These are phyloP conservation scores for Mycena filopes DNA, from an alignment of 768 basidiomycete genomes.

Conservation along the genomic window DNA sequence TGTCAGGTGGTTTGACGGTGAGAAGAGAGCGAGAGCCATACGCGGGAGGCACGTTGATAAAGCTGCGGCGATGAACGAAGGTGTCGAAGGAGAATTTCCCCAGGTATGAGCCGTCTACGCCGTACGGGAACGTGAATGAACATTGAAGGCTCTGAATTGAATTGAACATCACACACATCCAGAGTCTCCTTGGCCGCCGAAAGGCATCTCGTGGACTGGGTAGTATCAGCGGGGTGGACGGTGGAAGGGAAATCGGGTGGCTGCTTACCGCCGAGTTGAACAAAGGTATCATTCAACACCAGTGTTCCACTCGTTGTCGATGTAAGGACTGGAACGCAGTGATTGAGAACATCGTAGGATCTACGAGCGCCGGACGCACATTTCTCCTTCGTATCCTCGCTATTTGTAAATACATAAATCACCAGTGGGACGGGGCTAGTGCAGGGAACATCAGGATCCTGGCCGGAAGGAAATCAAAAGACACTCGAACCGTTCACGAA, in stretches of 20 bases:
- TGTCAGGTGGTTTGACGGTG: too few relatives aligned
- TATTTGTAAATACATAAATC: constrained; percentile 22
- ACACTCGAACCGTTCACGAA: constrained; percentile 6
- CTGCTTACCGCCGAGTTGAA: constrained; percentile 15
- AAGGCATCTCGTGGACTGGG: constrained; percentile 19
- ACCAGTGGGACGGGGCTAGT: constrained; percentile 12
- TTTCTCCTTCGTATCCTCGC: constrained; percentile 19
- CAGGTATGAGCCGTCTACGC: constrained; percentile 16
- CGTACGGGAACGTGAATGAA: background rate
- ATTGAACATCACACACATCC: constrained; percentile 2
- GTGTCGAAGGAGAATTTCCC: constrained; percentile 19
- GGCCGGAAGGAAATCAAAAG: background rate
- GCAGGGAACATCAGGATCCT: background rate
- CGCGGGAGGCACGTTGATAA: constrained; percentile 19
- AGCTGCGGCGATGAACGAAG: constrained; percentile 20
- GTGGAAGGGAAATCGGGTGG: too few relatives aligned
- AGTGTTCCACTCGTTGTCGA: constrained; percentile 21
- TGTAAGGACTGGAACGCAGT: background rate
- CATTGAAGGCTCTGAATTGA: background rate
- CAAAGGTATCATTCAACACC: constrained; percentile 13
- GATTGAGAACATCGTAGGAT: background rate
- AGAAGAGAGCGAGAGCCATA: background rate
- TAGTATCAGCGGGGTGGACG: background rate
- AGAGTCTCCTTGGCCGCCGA: constrained; percentile 18
- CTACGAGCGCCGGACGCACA: background rate